A percentile compares a stretch with the other conserved stretches of the same genome.
Evolutionary conservation across 1,139 yeast genomes (phyloP).

Genomic region (Suhomyces bribrorum): DNA sequence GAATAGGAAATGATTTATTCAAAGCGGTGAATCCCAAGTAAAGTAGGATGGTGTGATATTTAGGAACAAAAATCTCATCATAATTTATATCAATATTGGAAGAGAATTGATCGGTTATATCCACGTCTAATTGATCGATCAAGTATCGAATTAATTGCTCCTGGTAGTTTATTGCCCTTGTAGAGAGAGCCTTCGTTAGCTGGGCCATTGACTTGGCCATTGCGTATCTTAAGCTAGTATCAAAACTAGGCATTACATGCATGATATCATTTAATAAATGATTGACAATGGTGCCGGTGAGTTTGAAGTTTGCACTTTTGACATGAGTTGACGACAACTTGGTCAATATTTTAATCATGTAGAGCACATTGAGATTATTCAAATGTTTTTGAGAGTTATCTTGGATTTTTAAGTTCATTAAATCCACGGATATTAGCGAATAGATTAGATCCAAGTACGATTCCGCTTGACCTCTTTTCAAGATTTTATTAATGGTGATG

Average conservation of each 20-base stretch:
- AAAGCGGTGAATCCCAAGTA: constrained; percentile 39
- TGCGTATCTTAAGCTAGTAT: constrained; percentile 36
- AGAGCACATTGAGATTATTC: constrained; percentile 29
- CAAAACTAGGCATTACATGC: constrained; percentile 27
- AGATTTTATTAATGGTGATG: constrained; percentile 38
- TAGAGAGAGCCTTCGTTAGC: constrained; percentile 23
- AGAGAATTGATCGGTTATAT: constrained; percentile 6
- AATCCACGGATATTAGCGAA: constrained; percentile 16
- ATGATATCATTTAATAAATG: constrained; percentile 32
- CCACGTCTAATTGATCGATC: constrained; percentile 26
- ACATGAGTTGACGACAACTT: constrained; percentile 28
- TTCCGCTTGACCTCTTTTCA: constrained; percentile 26
- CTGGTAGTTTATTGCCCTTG: constrained; percentile 36
- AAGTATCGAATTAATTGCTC: constrained; percentile 32
- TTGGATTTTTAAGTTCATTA: constrained; percentile 12
- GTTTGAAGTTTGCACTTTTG: constrained; percentile 16
- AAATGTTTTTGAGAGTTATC: constrained; percentile 13
- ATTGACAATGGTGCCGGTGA: constrained; percentile 30
- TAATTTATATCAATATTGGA: constrained; percentile 20
- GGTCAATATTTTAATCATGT: constrained; percentile 36
- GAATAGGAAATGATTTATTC: constrained; percentile 29
- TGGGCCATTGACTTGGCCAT: constrained; percentile 39
- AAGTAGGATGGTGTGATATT: constrained; percentile 38
- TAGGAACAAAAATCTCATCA: constrained; percentile 28
- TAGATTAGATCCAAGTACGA: constrained; percentile 19